Percentiles rank a stretch among this genome's conserved stretches.
phyloP scores from a whole-genome alignment of 78 protist genomes.

The Planoprotostelium fungivorum region DNA sequence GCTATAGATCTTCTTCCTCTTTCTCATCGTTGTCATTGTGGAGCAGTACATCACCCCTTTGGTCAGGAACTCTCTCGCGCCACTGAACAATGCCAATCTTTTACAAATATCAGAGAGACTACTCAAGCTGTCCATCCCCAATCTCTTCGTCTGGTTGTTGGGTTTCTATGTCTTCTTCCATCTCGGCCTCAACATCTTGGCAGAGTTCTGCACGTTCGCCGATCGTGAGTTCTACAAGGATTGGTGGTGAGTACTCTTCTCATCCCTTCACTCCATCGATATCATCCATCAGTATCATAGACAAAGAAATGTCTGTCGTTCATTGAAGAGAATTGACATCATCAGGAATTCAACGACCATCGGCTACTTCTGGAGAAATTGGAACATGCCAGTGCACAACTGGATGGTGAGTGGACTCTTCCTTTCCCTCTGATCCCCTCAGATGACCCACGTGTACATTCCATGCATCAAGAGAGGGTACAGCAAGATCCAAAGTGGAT shows the following conservation, averaged over 20 bases:
- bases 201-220: slow-evolving; percentile 71
- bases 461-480: slow-evolving; percentile 42
- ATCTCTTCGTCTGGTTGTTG: slow-evolving; percentile 67
- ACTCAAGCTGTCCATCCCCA: slow-evolving; percentile 55
- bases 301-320: slow-evolving; percentile 46
- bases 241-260: slow-evolving; percentile 66
- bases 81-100: slow-evolving; percentile 28
- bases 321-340: neutral
- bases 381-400: slow-evolving; percentile 86
- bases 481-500: slow-evolving; percentile 22
- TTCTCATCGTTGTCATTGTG: slow-evolving; percentile 23
- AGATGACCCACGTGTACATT: slow-evolving; percentile 9
- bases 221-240: slow-evolving; percentile 77
- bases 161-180: slow-evolving; percentile 81
- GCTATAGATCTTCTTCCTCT: neutral
- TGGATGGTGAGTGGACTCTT: slow-evolving; percentile 64
- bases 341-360: slow-evolving; percentile 68
- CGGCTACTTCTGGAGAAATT: slow-evolving; percentile 73
- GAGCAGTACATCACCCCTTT: slow-evolving; percentile 56
- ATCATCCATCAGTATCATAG: too few relatives aligned
- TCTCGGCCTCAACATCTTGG: slow-evolving; percentile 54
- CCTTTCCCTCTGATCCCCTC: neutral
- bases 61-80: slow-evolving; percentile 33
- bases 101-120: slow-evolving; percentile 34
- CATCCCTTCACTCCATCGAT: slow-evolving; percentile 41